Evolutionary conservation across 495 filamentous ascomycete genomes (phyloP).

Genomic region (Penicillium bialowiezense): DNA sequence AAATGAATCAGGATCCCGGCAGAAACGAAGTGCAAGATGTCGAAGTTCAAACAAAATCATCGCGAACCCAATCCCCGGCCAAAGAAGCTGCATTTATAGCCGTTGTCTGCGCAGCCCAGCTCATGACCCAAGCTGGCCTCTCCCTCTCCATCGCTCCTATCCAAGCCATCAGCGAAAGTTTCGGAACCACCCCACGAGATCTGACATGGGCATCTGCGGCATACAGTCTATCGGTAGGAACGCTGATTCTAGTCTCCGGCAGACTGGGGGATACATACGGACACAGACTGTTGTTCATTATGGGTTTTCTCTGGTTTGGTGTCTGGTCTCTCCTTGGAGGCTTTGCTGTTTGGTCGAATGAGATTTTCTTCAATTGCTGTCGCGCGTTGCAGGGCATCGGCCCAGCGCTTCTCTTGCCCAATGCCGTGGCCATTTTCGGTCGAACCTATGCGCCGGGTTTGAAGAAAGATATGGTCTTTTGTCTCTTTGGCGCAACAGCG

Average conservation of each 20-base stretch:
- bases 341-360: constrained; percentile 33
- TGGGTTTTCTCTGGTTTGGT: constrained; percentile 61
- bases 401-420: constrained; percentile 49
- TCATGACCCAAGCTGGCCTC: neutral
- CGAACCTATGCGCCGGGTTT: constrained; percentile 40
- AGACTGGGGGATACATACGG: constrained; percentile 65
- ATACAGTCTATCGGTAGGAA: constrained; percentile 58
- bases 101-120: neutral
- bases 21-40: neutral
- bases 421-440: constrained; percentile 47
- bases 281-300: constrained; percentile 57
- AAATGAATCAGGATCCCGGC: too few relatives aligned
- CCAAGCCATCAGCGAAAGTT: constrained; percentile 44
- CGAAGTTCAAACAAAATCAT: neutral
- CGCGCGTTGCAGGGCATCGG: constrained; percentile 53
- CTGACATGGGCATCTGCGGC: constrained; percentile 42
- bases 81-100: neutral
- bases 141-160: constrained; percentile 31
- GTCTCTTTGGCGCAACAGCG: constrained; percentile 57
- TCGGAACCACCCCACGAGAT: constrained; percentile 25
- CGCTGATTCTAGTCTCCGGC: constrained; percentile 62
- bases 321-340: constrained; percentile 60
- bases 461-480: constrained; percentile 60
- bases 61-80: neutral
- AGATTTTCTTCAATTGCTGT: constrained; percentile 43